Evolutionary conservation across 2,329 filamentous ascomycete species (phyloP).

Genomic region (Geosmithia morbida): DNA sequence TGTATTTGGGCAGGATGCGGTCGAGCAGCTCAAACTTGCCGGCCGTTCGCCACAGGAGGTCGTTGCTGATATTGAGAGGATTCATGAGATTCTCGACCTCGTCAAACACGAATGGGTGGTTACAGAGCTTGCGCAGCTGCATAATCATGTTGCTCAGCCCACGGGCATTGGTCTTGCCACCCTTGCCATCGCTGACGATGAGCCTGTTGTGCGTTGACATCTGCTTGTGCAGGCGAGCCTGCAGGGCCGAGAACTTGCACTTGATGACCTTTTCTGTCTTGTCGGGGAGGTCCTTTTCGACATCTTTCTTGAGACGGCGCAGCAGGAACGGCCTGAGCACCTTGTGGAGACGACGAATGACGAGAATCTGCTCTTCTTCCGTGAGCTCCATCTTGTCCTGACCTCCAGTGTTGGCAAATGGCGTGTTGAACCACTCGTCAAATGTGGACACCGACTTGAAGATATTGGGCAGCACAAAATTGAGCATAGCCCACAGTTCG

Average conservation of each 20-base stretch:
- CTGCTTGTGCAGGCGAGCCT: conserved; percentile 91
- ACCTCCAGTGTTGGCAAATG: conserved; percentile 93
- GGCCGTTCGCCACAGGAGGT: conserved; percentile 84
- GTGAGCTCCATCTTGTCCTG: conserved; percentile 98
- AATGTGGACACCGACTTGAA: conserved; percentile 99
- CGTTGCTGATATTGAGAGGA: conserved; percentile 74
- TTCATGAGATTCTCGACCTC: conserved; percentile 98
- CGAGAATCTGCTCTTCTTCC: conserved; percentile 98
- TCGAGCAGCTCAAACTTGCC: conserved; percentile 97
- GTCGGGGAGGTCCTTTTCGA: conserved; percentile 96
- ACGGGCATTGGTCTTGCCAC: conserved; percentile 84
- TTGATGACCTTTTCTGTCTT: conserved; percentile 99
- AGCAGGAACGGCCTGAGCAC: conserved; percentile 93
- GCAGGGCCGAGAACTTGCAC: conserved; percentile 91
- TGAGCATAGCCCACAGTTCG: conserved; percentile 94
- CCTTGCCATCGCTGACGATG: conserved; percentile 87
- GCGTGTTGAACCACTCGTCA: conserved; percentile 99
- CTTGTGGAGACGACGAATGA: conserved; percentile 97
- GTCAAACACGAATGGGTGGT: conserved; percentile 97
- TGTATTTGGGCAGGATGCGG: conserved; percentile 84
- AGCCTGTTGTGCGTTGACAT: conserved; percentile 93
- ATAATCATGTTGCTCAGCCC: conserved; percentile 99
- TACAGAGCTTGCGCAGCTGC: conserved; percentile 97
- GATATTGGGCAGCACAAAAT: conserved; percentile 94
- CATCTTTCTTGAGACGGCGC: conserved; percentile 97